A percentile compares a stretch with the other conserved stretches of the same genome.
phyloP scores from a whole-genome alignment of 768 basidiomycete species.

The Suillus cothurnatus region DNA sequence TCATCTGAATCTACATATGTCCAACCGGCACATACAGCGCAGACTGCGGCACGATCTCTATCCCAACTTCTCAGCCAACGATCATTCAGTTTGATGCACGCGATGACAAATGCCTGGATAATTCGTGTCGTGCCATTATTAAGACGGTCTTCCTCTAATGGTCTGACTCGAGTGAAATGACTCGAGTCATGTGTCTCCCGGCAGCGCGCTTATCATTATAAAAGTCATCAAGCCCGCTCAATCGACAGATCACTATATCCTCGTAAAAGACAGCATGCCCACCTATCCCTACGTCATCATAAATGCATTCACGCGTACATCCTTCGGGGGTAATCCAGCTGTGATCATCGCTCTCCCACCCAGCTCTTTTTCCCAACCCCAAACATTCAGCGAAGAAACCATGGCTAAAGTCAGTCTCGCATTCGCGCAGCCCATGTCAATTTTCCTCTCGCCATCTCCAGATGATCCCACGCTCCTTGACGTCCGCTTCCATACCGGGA shows the following conservation, averaged over 20 bases:
- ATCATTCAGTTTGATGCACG: too few relatives aligned
- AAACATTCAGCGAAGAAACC: constrained; percentile 7
- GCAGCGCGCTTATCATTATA: neutral
- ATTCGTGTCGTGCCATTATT: neutral
- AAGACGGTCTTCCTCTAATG: neutral
- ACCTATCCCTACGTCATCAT: constrained; percentile 35
- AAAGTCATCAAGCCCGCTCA: neutral
- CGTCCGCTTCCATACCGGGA: constrained; percentile 43
- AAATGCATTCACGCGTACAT: constrained; percentile 45
- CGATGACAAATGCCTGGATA: too few relatives aligned
- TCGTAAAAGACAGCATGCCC: constrained; percentile 2
- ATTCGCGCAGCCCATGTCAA: constrained; percentile 47
- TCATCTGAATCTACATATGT: too few relatives aligned
- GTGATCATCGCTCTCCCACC: constrained; percentile 36
- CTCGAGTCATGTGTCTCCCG: neutral
- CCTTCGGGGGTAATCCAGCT: constrained; percentile 50
- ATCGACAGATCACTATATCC: neutral
- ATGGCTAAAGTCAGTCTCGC: constrained; percentile 38
- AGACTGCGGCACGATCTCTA: too few relatives aligned
- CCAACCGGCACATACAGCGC: too few relatives aligned
- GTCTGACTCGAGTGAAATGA: neutral
- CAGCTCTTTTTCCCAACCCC: constrained; percentile 4
- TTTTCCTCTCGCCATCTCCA: constrained; percentile 35
- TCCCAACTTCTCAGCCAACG: too few relatives aligned
- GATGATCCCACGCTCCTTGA: constrained; percentile 27